Conservation (phyloP, 2,329 filamentous ascomycete genomes). For the Colletotrichum sp. region DNA sequence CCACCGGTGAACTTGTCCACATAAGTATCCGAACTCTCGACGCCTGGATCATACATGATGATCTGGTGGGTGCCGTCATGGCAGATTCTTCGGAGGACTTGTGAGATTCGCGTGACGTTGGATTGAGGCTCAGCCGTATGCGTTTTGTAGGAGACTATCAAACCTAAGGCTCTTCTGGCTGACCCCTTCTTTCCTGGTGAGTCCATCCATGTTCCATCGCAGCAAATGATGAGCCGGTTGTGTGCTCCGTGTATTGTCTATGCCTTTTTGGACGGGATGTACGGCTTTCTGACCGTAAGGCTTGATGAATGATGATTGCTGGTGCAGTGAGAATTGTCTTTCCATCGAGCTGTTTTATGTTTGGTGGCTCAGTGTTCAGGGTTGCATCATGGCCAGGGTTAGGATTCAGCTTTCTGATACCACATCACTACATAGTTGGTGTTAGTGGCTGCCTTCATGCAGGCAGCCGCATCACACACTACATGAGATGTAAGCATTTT, state of each 20-base stretch:
- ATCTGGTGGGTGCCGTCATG: slow-evolving; percentile 60
- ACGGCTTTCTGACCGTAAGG: background rate
- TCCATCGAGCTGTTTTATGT: background rate
- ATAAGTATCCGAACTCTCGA: slow-evolving; percentile 56
- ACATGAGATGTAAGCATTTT: background rate
- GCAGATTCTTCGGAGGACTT: slow-evolving; percentile 57
- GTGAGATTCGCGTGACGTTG: slow-evolving; percentile 66
- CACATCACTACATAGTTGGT: background rate
- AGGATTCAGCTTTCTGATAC: background rate
- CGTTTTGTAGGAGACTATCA: background rate
- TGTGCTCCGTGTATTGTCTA: background rate
- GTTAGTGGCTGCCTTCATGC: background rate
- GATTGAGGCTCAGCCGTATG: slow-evolving; percentile 40
- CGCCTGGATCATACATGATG: slow-evolving; percentile 65
- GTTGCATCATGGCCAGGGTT: background rate
- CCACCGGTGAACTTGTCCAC: slow-evolving; percentile 58
- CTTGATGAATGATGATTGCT: background rate
- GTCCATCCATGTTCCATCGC: slow-evolving; percentile 60
- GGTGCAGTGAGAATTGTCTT: background rate
- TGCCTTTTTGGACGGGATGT: background rate
- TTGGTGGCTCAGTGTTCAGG: background rate
- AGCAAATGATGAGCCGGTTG: slow-evolving; percentile 57
- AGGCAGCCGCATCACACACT: background rate
- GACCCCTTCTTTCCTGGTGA: slow-evolving; percentile 40
- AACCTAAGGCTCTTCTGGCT: slow-evolving; percentile 36